A percentile compares a stretch with the other conserved stretches of the same genome.
Conservation (phyloP, 192 early-diverging fungal species). For the Phlyctochytrium bullatum region DNA sequence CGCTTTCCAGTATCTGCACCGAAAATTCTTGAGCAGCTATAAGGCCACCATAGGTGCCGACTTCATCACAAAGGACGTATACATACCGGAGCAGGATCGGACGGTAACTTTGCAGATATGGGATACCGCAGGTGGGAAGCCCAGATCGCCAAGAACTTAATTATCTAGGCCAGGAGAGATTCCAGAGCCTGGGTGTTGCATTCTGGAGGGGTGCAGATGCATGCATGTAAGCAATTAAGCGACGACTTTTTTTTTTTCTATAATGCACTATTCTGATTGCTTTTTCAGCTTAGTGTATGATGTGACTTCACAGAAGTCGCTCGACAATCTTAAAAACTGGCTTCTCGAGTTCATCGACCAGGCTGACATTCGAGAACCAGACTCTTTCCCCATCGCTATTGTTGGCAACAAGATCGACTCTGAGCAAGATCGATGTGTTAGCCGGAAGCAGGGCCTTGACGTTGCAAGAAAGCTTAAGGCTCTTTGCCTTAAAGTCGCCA, state of each 20-base stretch:
- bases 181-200: constrained; percentile 40
- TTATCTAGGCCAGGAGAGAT: constrained; percentile 37
- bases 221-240: constrained; percentile 38
- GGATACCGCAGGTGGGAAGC: constrained; percentile 43
- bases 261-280: constrained; percentile 3
- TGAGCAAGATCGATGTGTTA: constrained; percentile 11
- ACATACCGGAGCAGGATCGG: constrained; percentile 14
- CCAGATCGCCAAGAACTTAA: not conserved
- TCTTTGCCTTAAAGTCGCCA: constrained; percentile 7
- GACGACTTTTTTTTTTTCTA: constrained; percentile 11
- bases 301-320: constrained; percentile 36
- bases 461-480: constrained; percentile 26
- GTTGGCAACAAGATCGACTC: constrained; percentile 47
- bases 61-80: constrained; percentile 37
- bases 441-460: constrained; percentile 27
- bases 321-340: constrained; percentile 33
- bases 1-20: constrained; percentile 29
- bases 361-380: constrained; percentile 34
- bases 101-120: constrained; percentile 41
- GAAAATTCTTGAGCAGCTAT: constrained; percentile 32
- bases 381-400: constrained; percentile 43
- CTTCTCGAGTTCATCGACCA: constrained; percentile 34
- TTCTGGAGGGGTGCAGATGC: constrained; percentile 50
- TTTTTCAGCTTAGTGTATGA: constrained; percentile 42
- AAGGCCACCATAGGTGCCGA: constrained; percentile 47